phyloP scores from a whole-genome alignment of 164 flowering plant genomes.

The Kalanchoe fedtschenkoi region DNA sequence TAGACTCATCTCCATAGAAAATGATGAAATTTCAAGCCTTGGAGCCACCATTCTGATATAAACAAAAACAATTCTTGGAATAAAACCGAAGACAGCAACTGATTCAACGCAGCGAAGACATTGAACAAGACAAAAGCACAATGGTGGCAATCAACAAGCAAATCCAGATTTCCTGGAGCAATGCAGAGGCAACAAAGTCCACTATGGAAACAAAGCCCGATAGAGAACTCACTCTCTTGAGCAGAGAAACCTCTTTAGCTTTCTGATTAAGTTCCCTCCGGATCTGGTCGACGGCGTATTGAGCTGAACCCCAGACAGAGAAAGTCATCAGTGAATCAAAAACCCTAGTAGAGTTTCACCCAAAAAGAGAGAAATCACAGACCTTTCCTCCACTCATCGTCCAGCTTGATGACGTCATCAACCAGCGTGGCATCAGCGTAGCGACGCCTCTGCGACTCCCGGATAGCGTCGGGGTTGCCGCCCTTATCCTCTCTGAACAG shows the following conservation, averaged over 20 bases:
- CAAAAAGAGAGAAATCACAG: slow-evolving; percentile 8
- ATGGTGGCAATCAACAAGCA: not conserved
- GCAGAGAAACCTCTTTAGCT: slow-evolving; percentile 62
- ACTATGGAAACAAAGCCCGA: not conserved
- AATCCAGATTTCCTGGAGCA: not conserved
- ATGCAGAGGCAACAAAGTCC: not conserved
- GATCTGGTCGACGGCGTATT: slow-evolving; percentile 60
- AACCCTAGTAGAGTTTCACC: not conserved
- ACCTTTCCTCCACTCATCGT: slow-evolving; percentile 80
- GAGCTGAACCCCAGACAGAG: slow-evolving; percentile 31
- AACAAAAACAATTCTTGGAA: no score
- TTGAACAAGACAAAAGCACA: no score
- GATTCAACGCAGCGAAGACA: no score
- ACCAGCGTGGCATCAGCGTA: slow-evolving; percentile 55
- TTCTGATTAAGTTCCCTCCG: slow-evolving; percentile 64
- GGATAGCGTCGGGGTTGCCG: slow-evolving; percentile 57
- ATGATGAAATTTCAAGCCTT: no score
- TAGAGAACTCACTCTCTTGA: slow-evolving; percentile 49
- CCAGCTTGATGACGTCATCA: slow-evolving; percentile 74
- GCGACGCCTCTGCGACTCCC: slow-evolving; percentile 85
- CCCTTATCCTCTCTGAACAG: slow-evolving; percentile 87
- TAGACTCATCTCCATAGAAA: no score
- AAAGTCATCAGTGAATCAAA: not conserved
- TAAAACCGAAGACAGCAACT: no score
- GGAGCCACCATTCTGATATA: no score